These are phyloP conservation scores for Elongisporangium prolatum DNA, from an alignment of 352 stramenopile species.

Conservation along the genomic window DNA sequence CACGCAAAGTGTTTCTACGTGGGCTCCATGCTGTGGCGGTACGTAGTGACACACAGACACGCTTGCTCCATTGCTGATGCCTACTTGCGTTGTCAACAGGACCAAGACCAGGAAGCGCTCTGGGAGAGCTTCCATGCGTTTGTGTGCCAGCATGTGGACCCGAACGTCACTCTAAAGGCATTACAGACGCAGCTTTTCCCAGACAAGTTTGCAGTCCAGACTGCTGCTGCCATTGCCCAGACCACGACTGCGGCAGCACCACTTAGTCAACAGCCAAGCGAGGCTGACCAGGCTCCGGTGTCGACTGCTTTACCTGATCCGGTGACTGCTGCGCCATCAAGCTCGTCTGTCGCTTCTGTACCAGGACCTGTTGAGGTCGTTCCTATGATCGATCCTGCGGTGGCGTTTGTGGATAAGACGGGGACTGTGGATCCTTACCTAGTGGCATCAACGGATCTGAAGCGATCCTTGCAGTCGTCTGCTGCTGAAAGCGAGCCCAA, in stretches of 20 bases:
- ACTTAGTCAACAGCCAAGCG: slow-evolving; percentile 14
- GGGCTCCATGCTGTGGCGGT: slow-evolving; percentile 36
- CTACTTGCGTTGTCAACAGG: too few species aligned
- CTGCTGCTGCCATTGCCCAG: slow-evolving; percentile 1
- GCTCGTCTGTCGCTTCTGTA: neutral
- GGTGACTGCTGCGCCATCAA: neutral
- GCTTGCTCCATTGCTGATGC: too few species aligned
- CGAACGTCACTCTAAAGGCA: slow-evolving; percentile 38
- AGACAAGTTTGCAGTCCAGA: slow-evolving; percentile 16
- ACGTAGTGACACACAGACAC: too few species aligned
- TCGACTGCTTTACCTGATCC: neutral
- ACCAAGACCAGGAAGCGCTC: slow-evolving; percentile 29
- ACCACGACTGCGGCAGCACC: neutral
- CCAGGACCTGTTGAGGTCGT: neutral
- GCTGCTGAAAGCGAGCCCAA: slow-evolving; percentile 2
- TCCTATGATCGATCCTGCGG: slow-evolving; percentile 30
- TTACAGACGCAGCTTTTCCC: slow-evolving; percentile 59
- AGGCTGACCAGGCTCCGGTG: slow-evolving; percentile 12
- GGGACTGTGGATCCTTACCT: slow-evolving; percentile 8
- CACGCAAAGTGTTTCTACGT: slow-evolving; percentile 67
- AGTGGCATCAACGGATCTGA: neutral
- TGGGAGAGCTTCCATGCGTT: slow-evolving; percentile 65
- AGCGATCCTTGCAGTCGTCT: slow-evolving; percentile 6
- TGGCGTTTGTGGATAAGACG: slow-evolving; percentile 70
- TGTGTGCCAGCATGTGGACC: slow-evolving; percentile 54